phyloP scores from a whole-genome alignment of 441 rosid genomes.

The Corymbia citriodora region DNA sequence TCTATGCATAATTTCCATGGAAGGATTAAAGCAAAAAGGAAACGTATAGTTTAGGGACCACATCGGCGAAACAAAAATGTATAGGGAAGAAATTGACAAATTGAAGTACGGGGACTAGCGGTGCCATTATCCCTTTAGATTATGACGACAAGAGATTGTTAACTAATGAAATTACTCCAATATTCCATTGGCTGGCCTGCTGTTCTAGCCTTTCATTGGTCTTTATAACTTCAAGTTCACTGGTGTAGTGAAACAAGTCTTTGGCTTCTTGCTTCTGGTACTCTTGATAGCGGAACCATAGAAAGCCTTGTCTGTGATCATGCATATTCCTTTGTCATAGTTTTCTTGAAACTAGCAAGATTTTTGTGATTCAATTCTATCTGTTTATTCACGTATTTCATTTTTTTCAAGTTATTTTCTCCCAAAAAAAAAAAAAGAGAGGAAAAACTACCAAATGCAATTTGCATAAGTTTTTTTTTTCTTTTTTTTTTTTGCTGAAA shows the following conservation, averaged over 20 bases:
- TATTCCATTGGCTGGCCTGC: not conserved
- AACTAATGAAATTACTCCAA: not conserved
- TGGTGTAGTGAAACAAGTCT: not conserved
- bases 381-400: not conserved
- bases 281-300: not conserved
- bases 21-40: not conserved
- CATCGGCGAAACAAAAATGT: not conserved
- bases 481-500: not conserved
- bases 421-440: not conserved
- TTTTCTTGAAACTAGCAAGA: not conserved
- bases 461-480: not conserved
- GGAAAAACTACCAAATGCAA: not conserved
- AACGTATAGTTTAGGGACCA: not conserved
- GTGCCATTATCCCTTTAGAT: not conserved
- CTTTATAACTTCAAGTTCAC: not conserved
- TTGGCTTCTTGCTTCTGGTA: not conserved
- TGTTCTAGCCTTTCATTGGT: not conserved
- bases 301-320: not conserved
- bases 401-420: not conserved
- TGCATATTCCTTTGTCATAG: not conserved
- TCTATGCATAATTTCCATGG: not conserved
- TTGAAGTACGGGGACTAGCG: not conserved
- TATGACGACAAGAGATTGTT: not conserved
- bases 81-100: not conserved
- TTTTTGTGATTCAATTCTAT: not conserved